These are phyloP conservation scores for Stenocarpella maydis DNA, from an alignment of 2,329 filamentous ascomycete species.

Conservation along the genomic window DNA sequence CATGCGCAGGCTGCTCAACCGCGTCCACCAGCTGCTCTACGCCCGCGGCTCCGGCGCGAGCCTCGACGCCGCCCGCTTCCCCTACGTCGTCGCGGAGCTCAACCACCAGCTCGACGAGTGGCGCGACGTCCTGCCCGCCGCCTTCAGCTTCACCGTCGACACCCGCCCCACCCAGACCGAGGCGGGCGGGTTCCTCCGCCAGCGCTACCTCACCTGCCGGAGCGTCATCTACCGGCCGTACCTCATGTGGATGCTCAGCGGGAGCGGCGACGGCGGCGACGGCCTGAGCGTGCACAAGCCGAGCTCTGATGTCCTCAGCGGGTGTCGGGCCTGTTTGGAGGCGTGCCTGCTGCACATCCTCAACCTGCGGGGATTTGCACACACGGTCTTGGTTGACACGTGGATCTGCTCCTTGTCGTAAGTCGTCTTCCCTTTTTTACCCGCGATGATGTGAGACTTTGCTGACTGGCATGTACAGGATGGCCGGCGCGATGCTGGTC, in stretches of 20 bases:
- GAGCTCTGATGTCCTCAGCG: constrained; percentile 47
- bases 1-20: constrained; percentile 57
- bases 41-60: constrained; percentile 50
- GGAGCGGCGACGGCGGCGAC: constrained; percentile 42
- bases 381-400: constrained; percentile 61
- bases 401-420: constrained; percentile 64
- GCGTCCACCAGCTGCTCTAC: constrained; percentile 59
- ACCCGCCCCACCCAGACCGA: constrained; percentile 46
- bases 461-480: constrained; percentile 43
- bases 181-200: constrained; percentile 57
- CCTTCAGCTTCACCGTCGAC: constrained; percentile 52
- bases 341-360: constrained; percentile 58
- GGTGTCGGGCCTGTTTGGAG: constrained; percentile 55
- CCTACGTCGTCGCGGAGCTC: constrained; percentile 56
- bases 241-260: constrained; percentile 58
- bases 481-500: constrained; percentile 59
- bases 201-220: constrained; percentile 59
- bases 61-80: constrained; percentile 55
- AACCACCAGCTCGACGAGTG: constrained; percentile 59
- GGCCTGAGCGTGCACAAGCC: constrained; percentile 37
- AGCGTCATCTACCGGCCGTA: constrained; percentile 63
- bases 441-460: background rate
- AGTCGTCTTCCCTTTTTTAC: constrained; percentile 36
- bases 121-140: constrained; percentile 54
- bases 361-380: constrained; percentile 56